Evolutionary conservation across 495 filamentous ascomycete species (phyloP).

Genomic region (Aspergillus steynii): DNA sequence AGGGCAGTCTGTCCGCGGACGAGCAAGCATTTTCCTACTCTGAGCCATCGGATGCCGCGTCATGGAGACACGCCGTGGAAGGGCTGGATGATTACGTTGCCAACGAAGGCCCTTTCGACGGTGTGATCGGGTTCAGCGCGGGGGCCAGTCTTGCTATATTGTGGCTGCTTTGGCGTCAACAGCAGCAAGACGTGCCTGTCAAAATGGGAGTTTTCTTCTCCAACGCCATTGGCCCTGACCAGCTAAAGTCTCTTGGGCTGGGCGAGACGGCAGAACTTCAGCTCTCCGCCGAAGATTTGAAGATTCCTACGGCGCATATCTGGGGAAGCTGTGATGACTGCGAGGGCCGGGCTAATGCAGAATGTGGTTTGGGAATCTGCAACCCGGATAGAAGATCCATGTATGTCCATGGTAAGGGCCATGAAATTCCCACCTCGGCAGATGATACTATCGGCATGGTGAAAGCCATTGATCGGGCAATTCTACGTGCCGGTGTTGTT

Average conservation of each 20-base stretch:
- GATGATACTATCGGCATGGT: conserved; percentile 13
- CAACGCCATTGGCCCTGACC: background rate
- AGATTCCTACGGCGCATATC: conserved; percentile 34
- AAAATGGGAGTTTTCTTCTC: conserved; percentile 14
- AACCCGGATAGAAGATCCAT: conserved; percentile 15
- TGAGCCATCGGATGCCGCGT: conserved; percentile 7
- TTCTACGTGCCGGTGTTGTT: background rate
- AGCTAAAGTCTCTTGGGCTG: too few species aligned
- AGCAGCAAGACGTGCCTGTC: background rate
- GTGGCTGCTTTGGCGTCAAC: background rate
- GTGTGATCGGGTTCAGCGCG: conserved; percentile 32
- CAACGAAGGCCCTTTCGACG: conserved; percentile 32
- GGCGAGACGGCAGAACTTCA: too few species aligned
- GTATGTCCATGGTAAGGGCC: conserved; percentile 27
- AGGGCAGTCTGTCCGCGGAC: conserved; percentile 7
- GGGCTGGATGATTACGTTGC: conserved; percentile 17
- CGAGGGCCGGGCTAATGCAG: background rate
- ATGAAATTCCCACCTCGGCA: conserved; percentile 25
- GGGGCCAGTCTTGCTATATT: conserved; percentile 16
- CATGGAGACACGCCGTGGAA: conserved; percentile 13
- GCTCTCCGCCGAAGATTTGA: background rate
- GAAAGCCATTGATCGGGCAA: conserved; percentile 17
- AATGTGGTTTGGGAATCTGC: conserved; percentile 15
- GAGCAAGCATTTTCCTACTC: conserved; percentile 23
- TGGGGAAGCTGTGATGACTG: conserved; percentile 18